phyloP scores from a whole-genome alignment of 2,329 filamentous ascomycete genomes.

The Arthrinium phaeospermum region DNA sequence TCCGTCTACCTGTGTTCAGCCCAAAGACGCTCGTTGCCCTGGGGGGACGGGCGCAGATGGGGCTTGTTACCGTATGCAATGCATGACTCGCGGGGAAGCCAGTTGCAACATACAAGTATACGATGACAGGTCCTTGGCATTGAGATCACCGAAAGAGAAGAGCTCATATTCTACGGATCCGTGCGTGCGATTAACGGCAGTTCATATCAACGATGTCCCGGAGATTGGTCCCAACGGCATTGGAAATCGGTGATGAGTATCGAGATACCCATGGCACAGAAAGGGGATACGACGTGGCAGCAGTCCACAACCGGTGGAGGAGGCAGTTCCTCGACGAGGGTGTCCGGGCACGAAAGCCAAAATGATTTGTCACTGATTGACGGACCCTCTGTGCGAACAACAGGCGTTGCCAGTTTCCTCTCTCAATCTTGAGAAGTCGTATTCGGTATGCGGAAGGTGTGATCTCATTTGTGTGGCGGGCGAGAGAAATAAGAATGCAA shows the following conservation, averaged over 20 bases:
- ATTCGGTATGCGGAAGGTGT: conserved; percentile 1
- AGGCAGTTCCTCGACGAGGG: background rate
- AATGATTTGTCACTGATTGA: background rate
- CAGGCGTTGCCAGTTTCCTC: background rate
- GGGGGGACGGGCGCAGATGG: background rate
- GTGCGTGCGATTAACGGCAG: background rate
- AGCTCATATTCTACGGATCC: background rate
- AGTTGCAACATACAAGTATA: background rate
- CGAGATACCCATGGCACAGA: no score
- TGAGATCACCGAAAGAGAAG: background rate
- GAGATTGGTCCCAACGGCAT: no score
- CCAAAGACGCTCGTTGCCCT: background rate
- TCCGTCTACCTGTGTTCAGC: background rate
- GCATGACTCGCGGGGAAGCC: background rate
- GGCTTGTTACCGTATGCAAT: background rate
- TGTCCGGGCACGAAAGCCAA: background rate
- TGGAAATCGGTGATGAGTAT: no score
- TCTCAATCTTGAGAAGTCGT: background rate
- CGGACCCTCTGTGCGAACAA: background rate
- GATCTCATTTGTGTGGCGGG: background rate
- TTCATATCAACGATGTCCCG: background rate
- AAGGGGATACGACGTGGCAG: background rate
- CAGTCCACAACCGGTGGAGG: background rate
- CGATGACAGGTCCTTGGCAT: background rate
- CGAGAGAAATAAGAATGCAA: background rate